These are phyloP conservation scores for Wallacemonas collosoma DNA, from an alignment of 208 protist genomes.

Conservation along the genomic window DNA sequence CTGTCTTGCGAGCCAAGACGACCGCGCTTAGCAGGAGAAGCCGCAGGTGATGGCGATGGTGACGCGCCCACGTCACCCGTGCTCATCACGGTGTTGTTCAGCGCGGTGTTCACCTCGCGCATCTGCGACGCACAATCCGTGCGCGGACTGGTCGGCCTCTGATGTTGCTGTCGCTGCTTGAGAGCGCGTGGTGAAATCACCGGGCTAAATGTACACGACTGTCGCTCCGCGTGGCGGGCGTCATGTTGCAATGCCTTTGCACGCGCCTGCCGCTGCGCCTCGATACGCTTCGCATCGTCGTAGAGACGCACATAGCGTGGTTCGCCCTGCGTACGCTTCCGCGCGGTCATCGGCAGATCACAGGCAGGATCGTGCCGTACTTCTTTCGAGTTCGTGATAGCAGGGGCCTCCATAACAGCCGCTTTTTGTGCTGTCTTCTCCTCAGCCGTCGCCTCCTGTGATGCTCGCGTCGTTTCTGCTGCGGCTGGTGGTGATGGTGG, in stretches of 20 bases:
- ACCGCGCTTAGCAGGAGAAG: constrained; percentile 1
- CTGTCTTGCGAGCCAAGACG: background rate
- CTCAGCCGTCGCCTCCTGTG: constrained; percentile 8
- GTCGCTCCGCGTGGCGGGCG: background rate
- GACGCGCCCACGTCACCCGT: background rate
- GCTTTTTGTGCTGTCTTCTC: background rate
- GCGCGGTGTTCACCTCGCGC: background rate
- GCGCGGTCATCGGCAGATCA: too few species aligned
- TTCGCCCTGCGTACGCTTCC: background rate
- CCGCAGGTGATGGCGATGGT: constrained; percentile 8
- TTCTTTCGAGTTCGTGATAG: background rate
- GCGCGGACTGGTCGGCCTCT: background rate
- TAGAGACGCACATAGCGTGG: constrained; percentile 37
- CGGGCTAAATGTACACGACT: constrained; percentile 32
- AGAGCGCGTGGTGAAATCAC: constrained; percentile 22
- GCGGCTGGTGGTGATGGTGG: too few species aligned
- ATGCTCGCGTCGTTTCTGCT: too few species aligned
- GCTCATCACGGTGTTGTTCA: background rate
- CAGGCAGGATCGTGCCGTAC: too few species aligned
- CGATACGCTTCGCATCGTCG: constrained; percentile 29
- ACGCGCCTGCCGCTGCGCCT: constrained; percentile 8
- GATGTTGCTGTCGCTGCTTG: background rate
- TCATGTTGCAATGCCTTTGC: background rate
- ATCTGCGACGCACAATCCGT: background rate
- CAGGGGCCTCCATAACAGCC: too few species aligned